Percentiles rank a stretch among this genome's conserved stretches.
phyloP scores from a whole-genome alignment of 371 early-diverging fungal species.

The Mucor velutinosus region DNA sequence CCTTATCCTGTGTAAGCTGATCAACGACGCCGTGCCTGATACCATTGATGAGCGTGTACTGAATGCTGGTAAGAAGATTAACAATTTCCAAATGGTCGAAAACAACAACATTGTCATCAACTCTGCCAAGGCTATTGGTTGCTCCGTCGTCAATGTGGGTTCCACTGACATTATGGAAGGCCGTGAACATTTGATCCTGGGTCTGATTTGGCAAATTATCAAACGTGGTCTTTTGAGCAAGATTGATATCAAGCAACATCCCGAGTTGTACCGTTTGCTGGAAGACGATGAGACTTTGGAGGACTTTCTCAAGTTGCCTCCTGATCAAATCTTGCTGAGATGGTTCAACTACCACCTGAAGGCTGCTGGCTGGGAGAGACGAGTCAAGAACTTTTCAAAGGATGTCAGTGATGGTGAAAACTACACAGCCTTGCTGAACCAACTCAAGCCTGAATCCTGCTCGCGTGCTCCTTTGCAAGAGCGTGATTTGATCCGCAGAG shows the following conservation, averaged over 20 bases:
- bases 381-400: conserved; percentile 87
- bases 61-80: conserved; percentile 80
- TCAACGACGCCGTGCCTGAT: conserved; percentile 94
- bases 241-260: conserved; percentile 95
- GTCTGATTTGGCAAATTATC: conserved; percentile 98
- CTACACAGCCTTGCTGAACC: conserved; percentile 91
- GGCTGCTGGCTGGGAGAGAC: conserved; percentile 85
- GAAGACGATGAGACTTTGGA: conserved; percentile 92
- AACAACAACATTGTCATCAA: conserved; percentile 97
- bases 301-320: conserved; percentile 87
- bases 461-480: conserved; percentile 82
- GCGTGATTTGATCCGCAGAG: conserved; percentile 75
- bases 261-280: conserved; percentile 93
- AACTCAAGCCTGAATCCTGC: conserved; percentile 85
- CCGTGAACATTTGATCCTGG: conserved; percentile 92
- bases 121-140: conserved; percentile 97
- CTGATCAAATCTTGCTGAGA: conserved; percentile 92
- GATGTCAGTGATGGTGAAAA: conserved; percentile 96
- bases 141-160: conserved; percentile 96
- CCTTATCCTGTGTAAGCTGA: conserved; percentile 92
- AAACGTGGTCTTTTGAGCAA: conserved; percentile 93
- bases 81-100: conserved; percentile 95
- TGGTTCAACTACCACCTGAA: conserved; percentile 98
- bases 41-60: conserved; percentile 98
- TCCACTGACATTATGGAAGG: conserved; percentile 93